phyloP scores from a whole-genome alignment of 1,139 yeast species.

The Trichomonascaceae sp. region DNA sequence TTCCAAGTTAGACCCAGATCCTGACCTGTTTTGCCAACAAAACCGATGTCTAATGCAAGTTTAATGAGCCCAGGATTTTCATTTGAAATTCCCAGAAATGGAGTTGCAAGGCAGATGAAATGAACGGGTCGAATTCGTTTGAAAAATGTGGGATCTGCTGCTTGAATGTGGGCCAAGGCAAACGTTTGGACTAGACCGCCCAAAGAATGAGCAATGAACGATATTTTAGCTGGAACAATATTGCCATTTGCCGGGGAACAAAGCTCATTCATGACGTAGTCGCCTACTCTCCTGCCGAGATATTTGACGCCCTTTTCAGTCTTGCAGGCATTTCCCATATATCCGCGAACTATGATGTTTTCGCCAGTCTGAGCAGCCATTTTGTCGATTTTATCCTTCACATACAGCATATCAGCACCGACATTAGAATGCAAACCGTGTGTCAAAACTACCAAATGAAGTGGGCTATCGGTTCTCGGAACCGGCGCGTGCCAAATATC shows the following conservation, averaged over 20 bases:
- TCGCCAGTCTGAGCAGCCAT: slow-evolving; percentile 43
- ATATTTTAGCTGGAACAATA: slow-evolving; percentile 42
- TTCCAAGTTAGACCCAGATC: slow-evolving; percentile 66
- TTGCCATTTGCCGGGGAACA: slow-evolving; percentile 26
- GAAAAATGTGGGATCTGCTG: slow-evolving; percentile 70
- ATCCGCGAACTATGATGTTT: slow-evolving; percentile 74
- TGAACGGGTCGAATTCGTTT: slow-evolving; percentile 63
- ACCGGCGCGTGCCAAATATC: slow-evolving; percentile 68
- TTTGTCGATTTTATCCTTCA: slow-evolving; percentile 73
- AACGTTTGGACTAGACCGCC: slow-evolving; percentile 91
- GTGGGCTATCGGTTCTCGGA: slow-evolving; percentile 43
- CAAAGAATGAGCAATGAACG: slow-evolving; percentile 86
- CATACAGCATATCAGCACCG: slow-evolving; percentile 79
- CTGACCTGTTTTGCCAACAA: slow-evolving; percentile 90
- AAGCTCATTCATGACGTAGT: slow-evolving; percentile 59
- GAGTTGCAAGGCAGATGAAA: slow-evolving; percentile 81
- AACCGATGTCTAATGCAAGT: slow-evolving; percentile 77
- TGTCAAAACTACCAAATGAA: slow-evolving; percentile 72
- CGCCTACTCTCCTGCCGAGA: slow-evolving; percentile 77
- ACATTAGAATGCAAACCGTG: slow-evolving; percentile 92
- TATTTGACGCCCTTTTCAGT: slow-evolving; percentile 90
- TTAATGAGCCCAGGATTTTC: slow-evolving; percentile 89
- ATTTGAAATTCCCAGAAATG: slow-evolving; percentile 74
- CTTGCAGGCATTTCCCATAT: slow-evolving; percentile 73
- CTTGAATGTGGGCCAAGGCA: slow-evolving; percentile 75